phyloP scores from a whole-genome alignment of 1,139 yeast genomes.

The Yamadazyma trypodendri region DNA sequence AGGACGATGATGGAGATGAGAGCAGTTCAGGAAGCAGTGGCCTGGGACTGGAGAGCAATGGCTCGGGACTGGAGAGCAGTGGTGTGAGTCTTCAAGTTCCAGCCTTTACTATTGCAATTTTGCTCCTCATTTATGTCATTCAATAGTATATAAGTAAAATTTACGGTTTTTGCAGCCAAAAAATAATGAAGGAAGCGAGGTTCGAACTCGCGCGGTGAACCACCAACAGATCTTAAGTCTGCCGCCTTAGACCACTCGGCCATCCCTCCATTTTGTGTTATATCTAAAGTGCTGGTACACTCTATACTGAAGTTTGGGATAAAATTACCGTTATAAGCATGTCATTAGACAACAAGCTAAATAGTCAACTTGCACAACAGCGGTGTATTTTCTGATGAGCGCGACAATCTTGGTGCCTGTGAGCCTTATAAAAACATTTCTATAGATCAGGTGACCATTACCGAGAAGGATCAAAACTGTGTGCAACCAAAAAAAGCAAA shows the following conservation, averaged over 20 bases:
- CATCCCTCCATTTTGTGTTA: constrained; percentile 39
- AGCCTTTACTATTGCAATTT: no score
- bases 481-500: constrained; percentile 3
- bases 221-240: constrained; percentile 56
- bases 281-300: no score
- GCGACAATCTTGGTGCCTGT: no score
- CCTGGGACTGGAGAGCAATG: no score
- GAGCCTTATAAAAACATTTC: neutral
- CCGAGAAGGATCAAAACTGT: constrained; percentile 5
- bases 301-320: no score
- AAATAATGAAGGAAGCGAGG: constrained; percentile 75
- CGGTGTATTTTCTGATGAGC: no score
- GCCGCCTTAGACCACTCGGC: constrained; percentile 60
- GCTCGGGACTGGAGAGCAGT: no score
- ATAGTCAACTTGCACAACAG: no score
- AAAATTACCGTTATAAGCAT: no score
- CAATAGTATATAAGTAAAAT: no score
- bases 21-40: neutral
- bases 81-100: no score
- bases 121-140: neutral
- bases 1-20: neutral
- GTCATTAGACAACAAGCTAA: no score
- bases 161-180: constrained; percentile 15
- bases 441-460: constrained; percentile 3
- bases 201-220: constrained; percentile 83